Evolutionary conservation across 2,329 filamentous ascomycete species (phyloP), one percentile per base, ranked within the genome.

Genomic region (Colletotrichum tamarilloi): DNA sequence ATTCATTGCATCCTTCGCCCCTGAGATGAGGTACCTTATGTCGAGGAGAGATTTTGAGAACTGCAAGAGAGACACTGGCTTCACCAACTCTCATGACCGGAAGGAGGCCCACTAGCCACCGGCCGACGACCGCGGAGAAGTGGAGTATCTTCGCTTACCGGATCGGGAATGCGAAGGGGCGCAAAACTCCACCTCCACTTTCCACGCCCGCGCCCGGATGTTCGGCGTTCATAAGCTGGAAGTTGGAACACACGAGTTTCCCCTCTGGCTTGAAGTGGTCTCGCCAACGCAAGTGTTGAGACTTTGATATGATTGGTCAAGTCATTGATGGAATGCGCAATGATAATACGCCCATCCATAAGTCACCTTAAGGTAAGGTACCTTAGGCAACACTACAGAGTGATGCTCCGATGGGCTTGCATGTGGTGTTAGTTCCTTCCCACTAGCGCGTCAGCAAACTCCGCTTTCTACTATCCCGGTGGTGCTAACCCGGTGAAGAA

Each of bases 91-190:
- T 14, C 12, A 14, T 12, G 32, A 35, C 32, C 8, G 42, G 19
- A 8, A 3, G 19, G 14, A 49, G 42, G 3, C 42, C 7, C 42
- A 49, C 19, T 49, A 32, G 3, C 30, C 42, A 46, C 7, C 42
- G 42, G 30, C 30, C 42, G 38, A 22, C n/a, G 49, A 16, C 32
- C 32, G 11, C 1, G 14, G 42, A 22, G 19, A 49, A 49, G 42
- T 64, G 69, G 69, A 38, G 26, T 24, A 32, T 5, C 9, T 12
- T 64, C 70, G 70, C 30, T 69, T 38, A 49, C 70, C 59, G 22
- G 3, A 64, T 69, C 28, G 32, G 70, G 70, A 73, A 73, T 69
- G 59, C 70, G 70, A 73, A 38, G 8, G 26, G 11, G 5, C 14
- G 38, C 19, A 12, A 22, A 12, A 35, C 3, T 42, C 12, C 16